Base-by-base conservation (phyloP, 2,329 filamentous ascomycete species). In the Trichoderma sp. region DNA sequence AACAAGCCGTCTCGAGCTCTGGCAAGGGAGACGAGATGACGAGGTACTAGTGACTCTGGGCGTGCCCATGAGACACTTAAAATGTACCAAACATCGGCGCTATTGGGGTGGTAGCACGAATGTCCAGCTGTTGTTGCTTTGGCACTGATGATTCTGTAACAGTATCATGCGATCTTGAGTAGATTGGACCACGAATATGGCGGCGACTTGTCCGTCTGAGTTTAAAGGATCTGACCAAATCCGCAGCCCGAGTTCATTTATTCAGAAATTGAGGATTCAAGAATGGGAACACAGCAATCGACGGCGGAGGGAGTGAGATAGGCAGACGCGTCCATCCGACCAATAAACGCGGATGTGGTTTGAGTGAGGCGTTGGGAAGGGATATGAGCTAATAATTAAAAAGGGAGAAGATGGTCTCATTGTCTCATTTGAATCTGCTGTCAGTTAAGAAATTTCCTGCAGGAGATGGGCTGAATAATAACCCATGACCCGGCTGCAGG, bases 351-450 rank as follows among this genome's bases (percentile, higher is more conserved):
- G 29, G 33, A 7, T 27, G 31, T 18, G n/a, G 53, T 31, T 29
- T 18, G 41, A 45, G 16, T 3, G 41, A 45, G 41, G 41, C n/a
- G 59, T 65, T 73, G 14, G 41, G 24, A n/a, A 64, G 59, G 53
- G 56, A 38, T 21, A 38, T 38, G 27, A 27, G n/a, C 60, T 45
- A 21, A 56, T 65, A 18, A 35, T 62, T 56, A n/a, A 41, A 29
- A 73, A 73, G 71, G 71, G 71, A 73, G 71, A 65, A 45, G 6
- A 56, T 27, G 21, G 71, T 8, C 59, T 65, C 38, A 29, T 56
- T 73, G 41, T 73, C 60, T 65, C 59, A 73, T 50, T 73, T 56
- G 71, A 35, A 21, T 38, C 29, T 45, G 16, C 71, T 29, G n/a
- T 62, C 60, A 33, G 29, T 65, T 31, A 14, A 24, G 9, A 38